Conservation (phyloP, 2,329 filamentous ascomycete genomes). For the Fusarium guadeloupense region DNA sequence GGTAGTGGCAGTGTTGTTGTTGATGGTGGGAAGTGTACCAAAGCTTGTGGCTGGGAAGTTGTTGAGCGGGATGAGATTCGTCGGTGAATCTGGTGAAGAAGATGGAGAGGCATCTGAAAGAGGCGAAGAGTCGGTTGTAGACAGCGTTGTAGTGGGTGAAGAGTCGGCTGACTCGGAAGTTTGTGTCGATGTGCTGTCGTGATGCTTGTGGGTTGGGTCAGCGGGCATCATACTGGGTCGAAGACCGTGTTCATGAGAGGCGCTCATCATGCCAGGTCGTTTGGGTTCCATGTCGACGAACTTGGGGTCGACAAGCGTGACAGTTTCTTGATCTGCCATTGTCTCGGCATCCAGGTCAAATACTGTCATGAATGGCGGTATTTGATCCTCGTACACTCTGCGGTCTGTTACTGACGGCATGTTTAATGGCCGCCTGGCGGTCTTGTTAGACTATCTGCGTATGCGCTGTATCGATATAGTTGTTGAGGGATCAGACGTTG, state of each 20-base stretch:
- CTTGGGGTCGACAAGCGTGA: slow-evolving; percentile 64
- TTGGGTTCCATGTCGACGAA: slow-evolving; percentile 59
- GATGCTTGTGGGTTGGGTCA: slow-evolving; percentile 71
- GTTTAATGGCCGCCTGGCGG: slow-evolving; percentile 42
- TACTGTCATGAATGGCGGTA: slow-evolving; percentile 80
- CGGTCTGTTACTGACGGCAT: slow-evolving; percentile 71
- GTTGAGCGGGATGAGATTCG: slow-evolving; percentile 75
- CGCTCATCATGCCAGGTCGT: slow-evolving; percentile 50
- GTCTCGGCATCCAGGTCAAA: slow-evolving; percentile 71
- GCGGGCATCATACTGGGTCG: slow-evolving; percentile 53
- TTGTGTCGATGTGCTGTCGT: slow-evolving; percentile 81
- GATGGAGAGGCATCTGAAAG: slow-evolving; percentile 90
- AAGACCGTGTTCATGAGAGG: slow-evolving; percentile 50
- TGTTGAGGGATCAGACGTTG: slow-evolving; percentile 3
- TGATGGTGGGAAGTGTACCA: slow-evolving; percentile 48
- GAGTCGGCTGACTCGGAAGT: slow-evolving; percentile 88
- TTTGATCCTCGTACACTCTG: slow-evolving; percentile 73
- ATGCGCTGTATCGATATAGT: background rate
- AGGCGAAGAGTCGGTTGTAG: slow-evolving; percentile 90
- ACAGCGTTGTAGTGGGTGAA: slow-evolving; percentile 92
- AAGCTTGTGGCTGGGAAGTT: slow-evolving; percentile 72
- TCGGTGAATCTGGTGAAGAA: slow-evolving; percentile 89
- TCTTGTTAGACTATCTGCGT: slow-evolving; percentile 1
- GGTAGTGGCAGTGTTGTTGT: slow-evolving; percentile 1
- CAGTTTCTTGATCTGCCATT: slow-evolving; percentile 62